Evolutionary conservation across 1,284 basidiomycete genomes (phyloP).

Genomic region (Ustilago loliicola): DNA sequence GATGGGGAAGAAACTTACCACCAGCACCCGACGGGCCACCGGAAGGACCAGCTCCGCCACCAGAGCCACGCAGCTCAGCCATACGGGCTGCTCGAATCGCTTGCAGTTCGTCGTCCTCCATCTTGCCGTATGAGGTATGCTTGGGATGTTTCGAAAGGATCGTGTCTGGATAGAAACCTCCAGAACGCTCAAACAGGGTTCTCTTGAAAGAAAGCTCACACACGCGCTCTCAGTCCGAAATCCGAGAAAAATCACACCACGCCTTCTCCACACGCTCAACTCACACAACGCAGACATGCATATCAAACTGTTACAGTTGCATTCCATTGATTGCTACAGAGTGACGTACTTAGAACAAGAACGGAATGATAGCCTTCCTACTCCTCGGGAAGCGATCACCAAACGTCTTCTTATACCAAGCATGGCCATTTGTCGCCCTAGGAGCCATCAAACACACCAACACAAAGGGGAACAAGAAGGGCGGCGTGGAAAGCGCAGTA

Average conservation of each 20-base stretch:
- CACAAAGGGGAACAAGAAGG: constrained; percentile 76
- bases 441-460: constrained; percentile 83
- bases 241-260: neutral
- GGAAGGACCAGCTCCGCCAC: constrained; percentile 28
- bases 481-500: constrained; percentile 56
- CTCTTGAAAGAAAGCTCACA: neutral
- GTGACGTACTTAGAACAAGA: constrained; percentile 73
- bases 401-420: constrained; percentile 83
- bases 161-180: constrained; percentile 12
- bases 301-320: neutral
- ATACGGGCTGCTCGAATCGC: constrained; percentile 69
- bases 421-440: constrained; percentile 82
- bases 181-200: neutral
- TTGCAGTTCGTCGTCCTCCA: constrained; percentile 70
- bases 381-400: constrained; percentile 76
- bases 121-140: constrained; percentile 34
- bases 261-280: neutral
- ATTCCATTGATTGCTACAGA: too few relatives aligned
- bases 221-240: constrained; percentile 3
- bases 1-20: constrained; percentile 15
- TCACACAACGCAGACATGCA: neutral
- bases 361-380: constrained; percentile 78
- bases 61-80: constrained; percentile 61
- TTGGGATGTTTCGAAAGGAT: neutral
- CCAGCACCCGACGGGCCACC: constrained; percentile 21